phyloP scores from a whole-genome alignment of 2,329 filamentous ascomycete genomes.

The Colletotrichum orchidophilum region DNA sequence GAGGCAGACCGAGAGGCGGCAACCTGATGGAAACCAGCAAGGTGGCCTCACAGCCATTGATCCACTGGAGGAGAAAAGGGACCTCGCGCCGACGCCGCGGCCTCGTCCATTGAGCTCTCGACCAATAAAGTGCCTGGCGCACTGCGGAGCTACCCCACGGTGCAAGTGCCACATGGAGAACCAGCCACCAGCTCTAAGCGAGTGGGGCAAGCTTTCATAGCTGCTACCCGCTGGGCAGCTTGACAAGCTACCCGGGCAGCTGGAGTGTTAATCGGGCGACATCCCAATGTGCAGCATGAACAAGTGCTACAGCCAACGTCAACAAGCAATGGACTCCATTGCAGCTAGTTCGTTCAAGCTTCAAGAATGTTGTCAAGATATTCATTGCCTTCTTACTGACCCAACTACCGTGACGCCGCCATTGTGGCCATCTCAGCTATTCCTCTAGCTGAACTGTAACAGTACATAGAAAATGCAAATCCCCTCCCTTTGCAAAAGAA shows the following conservation, averaged over 20 bases:
- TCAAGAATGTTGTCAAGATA: constrained; percentile 12
- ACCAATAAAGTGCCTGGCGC: not conserved
- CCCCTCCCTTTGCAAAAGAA: constrained; percentile 28
- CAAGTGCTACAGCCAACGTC: not conserved
- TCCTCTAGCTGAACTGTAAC: constrained; percentile 29
- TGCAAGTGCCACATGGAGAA: constrained; percentile 19
- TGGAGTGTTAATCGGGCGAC: no score
- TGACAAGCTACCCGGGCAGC: no score
- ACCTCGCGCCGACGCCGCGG: not conserved
- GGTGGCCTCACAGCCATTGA: constrained; percentile 32
- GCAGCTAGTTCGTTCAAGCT: not conserved
- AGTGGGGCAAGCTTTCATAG: not conserved
- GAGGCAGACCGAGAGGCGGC: not conserved
- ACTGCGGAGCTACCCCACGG: not conserved
- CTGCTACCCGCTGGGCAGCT: not conserved
- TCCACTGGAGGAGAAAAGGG: constrained; percentile 11
- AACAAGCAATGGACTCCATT: not conserved
- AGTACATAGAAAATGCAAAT: constrained; percentile 35
- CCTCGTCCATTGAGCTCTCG: not conserved
- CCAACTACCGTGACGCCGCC: constrained; percentile 25
- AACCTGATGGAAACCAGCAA: constrained; percentile 13
- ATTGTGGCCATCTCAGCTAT: constrained; percentile 18
- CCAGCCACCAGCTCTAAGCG: constrained; percentile 18
- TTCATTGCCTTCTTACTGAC: constrained; percentile 24
- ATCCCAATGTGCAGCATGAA: not conserved